Conservation (phyloP, 345 rosid species). For the Aegle marmelos region DNA sequence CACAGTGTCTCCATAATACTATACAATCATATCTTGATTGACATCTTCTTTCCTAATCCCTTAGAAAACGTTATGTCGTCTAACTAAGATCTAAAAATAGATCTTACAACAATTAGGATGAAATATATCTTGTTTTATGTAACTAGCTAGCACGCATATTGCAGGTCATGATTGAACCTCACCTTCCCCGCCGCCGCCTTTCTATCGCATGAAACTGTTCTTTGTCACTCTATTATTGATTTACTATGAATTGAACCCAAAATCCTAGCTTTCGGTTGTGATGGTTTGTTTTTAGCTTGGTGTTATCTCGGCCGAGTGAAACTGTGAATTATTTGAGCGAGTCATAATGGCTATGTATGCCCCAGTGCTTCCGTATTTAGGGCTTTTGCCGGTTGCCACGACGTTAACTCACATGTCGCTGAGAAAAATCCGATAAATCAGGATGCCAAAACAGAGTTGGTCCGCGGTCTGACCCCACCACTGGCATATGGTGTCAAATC, state of each 20-base stretch:
- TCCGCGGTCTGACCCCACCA: conserved; percentile 19
- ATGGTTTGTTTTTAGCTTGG: not conserved
- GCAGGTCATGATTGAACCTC: not conserved
- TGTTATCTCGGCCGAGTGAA: not conserved
- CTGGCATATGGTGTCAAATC: conserved; percentile 30
- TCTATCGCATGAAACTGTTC: not conserved
- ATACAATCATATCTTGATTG: conserved; percentile 12
- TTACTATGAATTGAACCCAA: not conserved
- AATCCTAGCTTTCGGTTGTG: not conserved
- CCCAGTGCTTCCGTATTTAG: conserved; percentile 13
- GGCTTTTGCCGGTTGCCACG: not conserved
- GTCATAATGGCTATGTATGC: not conserved
- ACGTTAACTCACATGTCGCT: conserved; percentile 13
- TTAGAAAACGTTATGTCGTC: not conserved
- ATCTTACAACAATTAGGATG: too few species aligned
- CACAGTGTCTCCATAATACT: conserved; percentile 23
- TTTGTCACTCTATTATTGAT: not conserved
- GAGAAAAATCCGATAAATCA: not conserved
- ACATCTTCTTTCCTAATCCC: not conserved
- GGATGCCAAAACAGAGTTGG: conserved; percentile 7
- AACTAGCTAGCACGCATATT: not conserved
- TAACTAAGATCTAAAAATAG: too few species aligned
- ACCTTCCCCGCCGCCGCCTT: not conserved
- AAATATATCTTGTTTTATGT: too few species aligned
- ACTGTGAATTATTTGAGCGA: not conserved